Evolutionary conservation across 129 eudicot species (phyloP).

Genomic region (carrot (Daucus carota)): DNA sequence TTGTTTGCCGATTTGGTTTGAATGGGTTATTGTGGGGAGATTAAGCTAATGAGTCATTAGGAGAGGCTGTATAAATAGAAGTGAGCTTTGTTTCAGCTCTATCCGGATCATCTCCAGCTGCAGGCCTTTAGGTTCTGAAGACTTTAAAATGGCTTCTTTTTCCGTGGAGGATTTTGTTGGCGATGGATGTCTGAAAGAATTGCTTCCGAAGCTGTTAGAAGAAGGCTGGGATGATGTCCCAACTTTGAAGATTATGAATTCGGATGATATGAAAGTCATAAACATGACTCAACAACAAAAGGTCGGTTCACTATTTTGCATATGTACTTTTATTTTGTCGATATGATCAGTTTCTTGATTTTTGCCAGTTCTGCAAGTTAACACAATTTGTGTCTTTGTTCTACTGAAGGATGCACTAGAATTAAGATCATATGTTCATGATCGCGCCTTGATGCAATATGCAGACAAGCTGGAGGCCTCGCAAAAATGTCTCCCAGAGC

Average conservation of each 20-base stretch:
- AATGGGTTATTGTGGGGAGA: not conserved
- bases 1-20: slow-evolving; percentile 9
- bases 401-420: slow-evolving; percentile 61
- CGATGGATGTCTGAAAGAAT: slow-evolving; percentile 44
- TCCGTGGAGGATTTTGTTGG: slow-evolving; percentile 79
- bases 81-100: not conserved
- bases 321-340: too few relatives aligned
- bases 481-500: slow-evolving; percentile 57
- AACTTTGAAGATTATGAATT: slow-evolving; percentile 67
- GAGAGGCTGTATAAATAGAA: not conserved
- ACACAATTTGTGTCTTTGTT: not conserved
- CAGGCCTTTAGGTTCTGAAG: not conserved
- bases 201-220: slow-evolving; percentile 64
- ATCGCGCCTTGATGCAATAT: slow-evolving; percentile 66
- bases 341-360: not conserved
- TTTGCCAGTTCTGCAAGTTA: not conserved
- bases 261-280: slow-evolving; percentile 62
- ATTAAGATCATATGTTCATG: slow-evolving; percentile 84
- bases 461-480: slow-evolving; percentile 71
- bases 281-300: slow-evolving; percentile 65
- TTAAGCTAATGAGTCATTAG: not conserved
- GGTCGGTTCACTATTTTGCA: slow-evolving; percentile 27
- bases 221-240: slow-evolving; percentile 95
- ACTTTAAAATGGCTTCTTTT: slow-evolving; percentile 55
- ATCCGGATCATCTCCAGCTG: slow-evolving; percentile 6